phyloP scores from a whole-genome alignment of 768 basidiomycete genomes.

The Coprinellus aureogranulatus region DNA sequence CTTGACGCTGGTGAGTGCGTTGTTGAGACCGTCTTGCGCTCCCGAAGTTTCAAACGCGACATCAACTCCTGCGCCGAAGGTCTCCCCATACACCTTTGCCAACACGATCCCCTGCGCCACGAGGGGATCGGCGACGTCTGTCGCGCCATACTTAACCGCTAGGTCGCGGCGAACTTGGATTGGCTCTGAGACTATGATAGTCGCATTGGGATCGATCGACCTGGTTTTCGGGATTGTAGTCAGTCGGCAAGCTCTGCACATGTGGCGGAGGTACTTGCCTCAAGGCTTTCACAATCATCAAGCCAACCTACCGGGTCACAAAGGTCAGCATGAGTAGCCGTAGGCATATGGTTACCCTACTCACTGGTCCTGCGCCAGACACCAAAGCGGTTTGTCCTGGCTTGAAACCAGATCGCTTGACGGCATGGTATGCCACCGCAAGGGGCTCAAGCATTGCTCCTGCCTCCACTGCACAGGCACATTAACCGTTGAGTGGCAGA shows the following conservation, averaged over 20 bases:
- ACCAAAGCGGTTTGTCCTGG: constrained; percentile 39
- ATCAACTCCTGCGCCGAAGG: constrained; percentile 36
- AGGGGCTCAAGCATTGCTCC: constrained; percentile 49
- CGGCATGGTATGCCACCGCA: constrained; percentile 45
- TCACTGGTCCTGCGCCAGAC: constrained; percentile 44
- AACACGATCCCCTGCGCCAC: constrained; percentile 22
- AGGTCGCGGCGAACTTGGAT: constrained; percentile 34
- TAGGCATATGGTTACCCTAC: constrained; percentile 12
- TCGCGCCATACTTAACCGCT: constrained; percentile 37
- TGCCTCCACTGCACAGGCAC: constrained; percentile 51
- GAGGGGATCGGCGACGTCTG: constrained; percentile 34
- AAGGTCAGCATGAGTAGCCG: no score
- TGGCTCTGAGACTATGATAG: constrained; percentile 41
- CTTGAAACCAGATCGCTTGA: constrained; percentile 38
- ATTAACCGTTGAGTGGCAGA: no score
- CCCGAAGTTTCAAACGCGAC: constrained; percentile 50
- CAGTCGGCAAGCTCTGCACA: background rate
- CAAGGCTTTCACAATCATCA: constrained; percentile 38
- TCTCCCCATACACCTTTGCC: constrained; percentile 23
- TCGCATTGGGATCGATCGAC: constrained; percentile 23
- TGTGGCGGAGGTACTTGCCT: constrained; percentile 16
- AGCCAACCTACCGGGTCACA: constrained; percentile 30
- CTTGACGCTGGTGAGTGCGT: constrained; percentile 34
- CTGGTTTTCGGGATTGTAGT: constrained; percentile 14
- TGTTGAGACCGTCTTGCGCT: constrained; percentile 33